These are phyloP conservation scores for Malus hybrid DNA, from an alignment of 331 rosid genomes.

Conservation along the genomic window DNA sequence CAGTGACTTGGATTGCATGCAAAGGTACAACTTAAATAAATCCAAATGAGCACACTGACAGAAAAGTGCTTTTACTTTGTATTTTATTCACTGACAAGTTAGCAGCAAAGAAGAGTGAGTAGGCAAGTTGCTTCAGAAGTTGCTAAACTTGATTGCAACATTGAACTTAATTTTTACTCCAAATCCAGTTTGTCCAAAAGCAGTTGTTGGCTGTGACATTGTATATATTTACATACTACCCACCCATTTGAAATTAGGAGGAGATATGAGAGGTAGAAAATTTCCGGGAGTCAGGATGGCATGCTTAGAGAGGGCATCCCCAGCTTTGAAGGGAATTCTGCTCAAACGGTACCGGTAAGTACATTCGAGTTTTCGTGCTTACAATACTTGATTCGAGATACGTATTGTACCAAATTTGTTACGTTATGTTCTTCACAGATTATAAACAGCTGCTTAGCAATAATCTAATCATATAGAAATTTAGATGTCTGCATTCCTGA, in stretches of 20 bases:
- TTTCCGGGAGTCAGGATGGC: conserved; percentile 47
- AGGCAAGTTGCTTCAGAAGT: conserved; percentile 51
- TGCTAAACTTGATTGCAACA: conserved; percentile 51
- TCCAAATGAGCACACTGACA: neutral
- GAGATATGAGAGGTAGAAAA: neutral
- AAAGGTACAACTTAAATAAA: neutral
- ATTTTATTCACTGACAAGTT: neutral
- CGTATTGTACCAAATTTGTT: neutral
- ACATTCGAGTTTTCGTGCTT: neutral
- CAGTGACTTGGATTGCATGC: neutral
- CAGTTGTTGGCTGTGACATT: neutral
- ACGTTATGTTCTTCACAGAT: neutral
- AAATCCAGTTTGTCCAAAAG: conserved; percentile 27
- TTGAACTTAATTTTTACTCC: conserved; percentile 57
- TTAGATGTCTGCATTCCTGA: neutral
- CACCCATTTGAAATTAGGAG: neutral
- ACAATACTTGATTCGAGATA: neutral
- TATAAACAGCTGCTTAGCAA: neutral
- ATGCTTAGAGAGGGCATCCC: conserved; percentile 71
- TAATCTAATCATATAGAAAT: neutral
- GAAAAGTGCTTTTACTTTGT: neutral
- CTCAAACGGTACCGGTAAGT: conserved; percentile 57
- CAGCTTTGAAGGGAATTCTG: conserved; percentile 60
- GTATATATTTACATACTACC: conserved; percentile 7
- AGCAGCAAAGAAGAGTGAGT: conserved; percentile 2